Conservation (phyloP, 106 monocot genomes). For the Platanthera zijinensis region DNA sequence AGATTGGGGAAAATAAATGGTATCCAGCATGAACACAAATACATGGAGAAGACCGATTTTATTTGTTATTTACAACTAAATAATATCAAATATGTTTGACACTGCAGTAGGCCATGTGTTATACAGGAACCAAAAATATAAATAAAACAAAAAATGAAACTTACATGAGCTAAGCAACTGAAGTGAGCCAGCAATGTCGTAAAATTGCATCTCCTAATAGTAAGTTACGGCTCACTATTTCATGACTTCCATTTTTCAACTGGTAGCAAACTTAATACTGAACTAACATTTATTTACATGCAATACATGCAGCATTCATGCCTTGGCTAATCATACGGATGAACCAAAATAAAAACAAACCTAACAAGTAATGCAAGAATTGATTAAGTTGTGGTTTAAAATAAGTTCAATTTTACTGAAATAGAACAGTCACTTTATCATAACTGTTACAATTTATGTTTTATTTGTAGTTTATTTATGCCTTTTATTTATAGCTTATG, state of each 20-base stretch:
- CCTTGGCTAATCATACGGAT: not conserved
- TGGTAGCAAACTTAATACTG: not conserved
- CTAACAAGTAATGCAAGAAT: not conserved
- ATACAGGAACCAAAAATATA: not conserved
- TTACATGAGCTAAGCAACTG: not conserved
- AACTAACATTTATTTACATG: not conserved
- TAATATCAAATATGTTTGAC: not conserved
- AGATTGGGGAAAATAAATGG: not conserved
- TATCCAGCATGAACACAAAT: not conserved
- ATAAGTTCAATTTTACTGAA: not conserved
- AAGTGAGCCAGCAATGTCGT: not conserved
- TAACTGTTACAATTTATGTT: not conserved
- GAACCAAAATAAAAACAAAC: not conserved
- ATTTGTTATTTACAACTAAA: not conserved
- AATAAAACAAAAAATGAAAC: not conserved
- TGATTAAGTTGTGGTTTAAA: not conserved
- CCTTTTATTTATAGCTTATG: too few species aligned
- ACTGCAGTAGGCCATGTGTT: not conserved
- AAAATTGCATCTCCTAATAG: not conserved
- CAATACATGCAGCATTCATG: not conserved
- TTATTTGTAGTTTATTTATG: too few species aligned
- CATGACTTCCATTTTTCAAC: not conserved
- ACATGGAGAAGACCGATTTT: not conserved
- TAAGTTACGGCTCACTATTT: not conserved
- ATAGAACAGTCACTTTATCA: not conserved